Conservation (phyloP, 768 basidiomycete species). For the Macrocybe gigantea region DNA sequence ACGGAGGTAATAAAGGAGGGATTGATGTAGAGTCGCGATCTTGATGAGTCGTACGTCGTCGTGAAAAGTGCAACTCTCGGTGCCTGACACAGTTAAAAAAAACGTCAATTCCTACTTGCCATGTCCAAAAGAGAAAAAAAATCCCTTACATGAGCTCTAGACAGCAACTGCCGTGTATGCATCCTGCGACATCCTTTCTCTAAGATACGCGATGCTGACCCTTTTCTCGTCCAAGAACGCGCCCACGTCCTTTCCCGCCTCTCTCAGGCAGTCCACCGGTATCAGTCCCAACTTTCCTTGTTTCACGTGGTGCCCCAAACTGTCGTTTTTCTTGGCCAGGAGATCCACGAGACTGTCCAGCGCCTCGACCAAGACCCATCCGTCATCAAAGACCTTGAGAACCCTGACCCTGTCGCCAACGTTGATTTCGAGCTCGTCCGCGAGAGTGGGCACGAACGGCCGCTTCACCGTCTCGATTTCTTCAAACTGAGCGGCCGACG, state of each 20-base stretch:
- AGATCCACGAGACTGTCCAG: conserved; percentile 19
- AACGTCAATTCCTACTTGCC: no score
- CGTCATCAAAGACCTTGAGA: conserved; percentile 56
- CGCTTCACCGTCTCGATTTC: conserved; percentile 45
- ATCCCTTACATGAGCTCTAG: no score
- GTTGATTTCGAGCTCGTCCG: conserved; percentile 53
- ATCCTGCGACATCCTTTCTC: no score
- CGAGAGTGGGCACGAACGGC: conserved; percentile 48
- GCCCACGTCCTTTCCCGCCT: conserved; percentile 37
- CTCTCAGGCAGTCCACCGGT: conserved; percentile 64
- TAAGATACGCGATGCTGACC: conserved; percentile 22
- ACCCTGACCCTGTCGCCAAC: conserved; percentile 50
- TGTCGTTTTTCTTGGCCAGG: not conserved
- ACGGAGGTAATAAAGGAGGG: no score
- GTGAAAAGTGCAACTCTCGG: no score
- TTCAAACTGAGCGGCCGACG: conserved; percentile 21
- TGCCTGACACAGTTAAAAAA: no score
- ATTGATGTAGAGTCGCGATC: no score
- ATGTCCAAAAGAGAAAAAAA: no score
- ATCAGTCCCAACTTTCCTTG: conserved; percentile 41
- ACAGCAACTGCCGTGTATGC: no score
- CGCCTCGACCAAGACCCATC: conserved; percentile 63
- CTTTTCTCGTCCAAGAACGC: conserved; percentile 45
- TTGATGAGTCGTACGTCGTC: no score
- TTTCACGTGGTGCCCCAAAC: no score